These are phyloP conservation scores for Oenanthe sinensis DNA, from an alignment of 129 eudicot genomes.

Conservation along the genomic window DNA sequence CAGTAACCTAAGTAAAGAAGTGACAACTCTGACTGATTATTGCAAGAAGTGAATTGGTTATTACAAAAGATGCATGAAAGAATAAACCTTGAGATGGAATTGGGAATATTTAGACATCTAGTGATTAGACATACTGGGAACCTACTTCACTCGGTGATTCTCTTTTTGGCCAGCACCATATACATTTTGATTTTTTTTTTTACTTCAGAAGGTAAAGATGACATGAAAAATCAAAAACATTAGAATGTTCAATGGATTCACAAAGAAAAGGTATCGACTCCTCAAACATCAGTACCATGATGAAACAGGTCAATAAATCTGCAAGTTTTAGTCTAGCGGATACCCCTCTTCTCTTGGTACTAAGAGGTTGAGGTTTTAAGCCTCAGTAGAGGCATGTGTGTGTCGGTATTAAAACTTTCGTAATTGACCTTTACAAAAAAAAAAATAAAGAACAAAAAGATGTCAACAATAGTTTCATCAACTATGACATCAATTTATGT, in stretches of 20 bases:
- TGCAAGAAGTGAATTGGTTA: background rate
- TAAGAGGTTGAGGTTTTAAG: background rate
- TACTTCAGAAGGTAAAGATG: background rate
- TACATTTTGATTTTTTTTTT: background rate
- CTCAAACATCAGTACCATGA: background rate
- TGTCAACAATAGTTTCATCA: background rate
- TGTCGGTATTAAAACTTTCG: background rate
- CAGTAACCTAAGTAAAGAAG: slow-evolving; percentile 54
- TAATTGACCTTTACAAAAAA: background rate
- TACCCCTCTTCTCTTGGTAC: too few species aligned
- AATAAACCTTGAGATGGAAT: background rate
- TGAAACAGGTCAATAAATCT: background rate
- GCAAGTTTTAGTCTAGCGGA: too few species aligned
- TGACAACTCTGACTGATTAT: background rate
- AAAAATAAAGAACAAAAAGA: background rate
- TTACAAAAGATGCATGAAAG: background rate
- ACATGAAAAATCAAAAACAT: background rate
- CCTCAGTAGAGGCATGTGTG: background rate
- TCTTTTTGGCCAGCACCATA: background rate
- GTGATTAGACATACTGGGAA: background rate
- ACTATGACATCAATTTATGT: background rate
- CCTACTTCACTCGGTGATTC: background rate
- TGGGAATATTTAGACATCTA: background rate
- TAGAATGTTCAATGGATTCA: background rate
- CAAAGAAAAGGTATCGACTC: background rate